phyloP scores from a whole-genome alignment of 192 early-diverging fungal genomes.

The Backusella circina region DNA sequence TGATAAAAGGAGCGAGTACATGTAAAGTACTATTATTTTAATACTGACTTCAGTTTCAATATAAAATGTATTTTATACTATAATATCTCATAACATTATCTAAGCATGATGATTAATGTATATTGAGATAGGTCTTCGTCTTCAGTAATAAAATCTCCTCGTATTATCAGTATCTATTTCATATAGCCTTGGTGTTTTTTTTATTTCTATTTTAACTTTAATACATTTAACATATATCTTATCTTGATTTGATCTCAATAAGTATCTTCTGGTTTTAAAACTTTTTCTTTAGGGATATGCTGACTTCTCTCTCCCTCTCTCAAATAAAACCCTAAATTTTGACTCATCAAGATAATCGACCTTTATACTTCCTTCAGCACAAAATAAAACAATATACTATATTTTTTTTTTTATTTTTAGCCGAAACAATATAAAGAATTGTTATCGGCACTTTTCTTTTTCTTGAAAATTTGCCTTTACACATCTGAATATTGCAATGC shows the following conservation, averaged over 20 bases:
- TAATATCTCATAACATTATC: too few species aligned
- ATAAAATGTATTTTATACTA: too few species aligned
- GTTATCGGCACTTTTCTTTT: not conserved
- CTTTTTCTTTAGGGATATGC: not conserved
- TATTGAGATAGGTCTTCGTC: not conserved
- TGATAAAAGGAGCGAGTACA: not conserved
- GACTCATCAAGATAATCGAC: not conserved
- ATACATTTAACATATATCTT: not conserved
- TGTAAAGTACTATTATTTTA: not conserved
- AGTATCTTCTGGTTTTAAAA: not conserved
- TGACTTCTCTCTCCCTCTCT: not conserved
- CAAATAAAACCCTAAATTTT: not conserved
- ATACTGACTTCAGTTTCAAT: not conserved
- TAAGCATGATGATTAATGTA: too few species aligned
- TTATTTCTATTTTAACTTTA: not conserved
- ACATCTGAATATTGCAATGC: not conserved
- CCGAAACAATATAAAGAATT: not conserved
- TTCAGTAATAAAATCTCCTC: not conserved
- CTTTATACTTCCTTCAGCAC: not conserved
- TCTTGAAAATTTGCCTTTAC: not conserved
- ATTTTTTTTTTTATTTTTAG: not conserved
- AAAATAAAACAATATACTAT: not conserved
- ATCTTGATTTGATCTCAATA: not conserved
- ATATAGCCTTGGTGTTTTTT: not conserved
- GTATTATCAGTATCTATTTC: not conserved